These are phyloP conservation scores for Arachis hypogaea DNA, from an alignment of 306 rosid species.

Conservation along the genomic window DNA sequence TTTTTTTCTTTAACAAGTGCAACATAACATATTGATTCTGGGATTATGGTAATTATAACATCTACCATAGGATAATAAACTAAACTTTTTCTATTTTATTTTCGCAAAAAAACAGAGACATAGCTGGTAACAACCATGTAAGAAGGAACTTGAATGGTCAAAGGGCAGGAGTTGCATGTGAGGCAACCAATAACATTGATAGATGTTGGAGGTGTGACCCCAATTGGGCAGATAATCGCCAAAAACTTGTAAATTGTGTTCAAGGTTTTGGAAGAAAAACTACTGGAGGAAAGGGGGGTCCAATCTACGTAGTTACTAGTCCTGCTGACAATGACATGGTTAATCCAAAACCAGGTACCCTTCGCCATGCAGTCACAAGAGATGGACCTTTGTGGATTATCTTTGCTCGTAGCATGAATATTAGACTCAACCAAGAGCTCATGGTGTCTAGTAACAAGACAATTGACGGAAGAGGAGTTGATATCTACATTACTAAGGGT, in stretches of 20 bases:
- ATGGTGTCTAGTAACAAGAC: constrained; percentile 66
- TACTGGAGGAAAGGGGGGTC: constrained; percentile 72
- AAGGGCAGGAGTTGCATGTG: constrained; percentile 31
- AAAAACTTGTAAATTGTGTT: constrained; percentile 65
- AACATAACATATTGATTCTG: background rate
- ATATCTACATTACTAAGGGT: constrained; percentile 54
- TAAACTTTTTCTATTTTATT: background rate
- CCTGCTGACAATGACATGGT: constrained; percentile 57
- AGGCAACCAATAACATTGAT: constrained; percentile 80
- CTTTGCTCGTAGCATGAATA: constrained; percentile 62
- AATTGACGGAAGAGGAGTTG: constrained; percentile 78
- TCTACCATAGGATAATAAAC: background rate
- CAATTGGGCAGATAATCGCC: constrained; percentile 65
- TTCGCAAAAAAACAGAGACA: constrained; percentile 38
- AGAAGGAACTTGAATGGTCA: constrained; percentile 48
- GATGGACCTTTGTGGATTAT: constrained; percentile 74
- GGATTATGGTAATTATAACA: background rate
- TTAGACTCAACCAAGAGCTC: constrained; percentile 69
- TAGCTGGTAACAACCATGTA: constrained; percentile 10
- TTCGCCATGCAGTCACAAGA: constrained; percentile 74
- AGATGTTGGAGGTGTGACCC: constrained; percentile 86
- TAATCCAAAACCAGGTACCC: constrained; percentile 68
- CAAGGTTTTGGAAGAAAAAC: constrained; percentile 72
- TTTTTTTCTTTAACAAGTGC: background rate
- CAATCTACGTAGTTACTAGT: constrained; percentile 55